Conservation (phyloP, 2,329 filamentous ascomycete species). For the Stagonosporopsis vannaccii region DNA sequence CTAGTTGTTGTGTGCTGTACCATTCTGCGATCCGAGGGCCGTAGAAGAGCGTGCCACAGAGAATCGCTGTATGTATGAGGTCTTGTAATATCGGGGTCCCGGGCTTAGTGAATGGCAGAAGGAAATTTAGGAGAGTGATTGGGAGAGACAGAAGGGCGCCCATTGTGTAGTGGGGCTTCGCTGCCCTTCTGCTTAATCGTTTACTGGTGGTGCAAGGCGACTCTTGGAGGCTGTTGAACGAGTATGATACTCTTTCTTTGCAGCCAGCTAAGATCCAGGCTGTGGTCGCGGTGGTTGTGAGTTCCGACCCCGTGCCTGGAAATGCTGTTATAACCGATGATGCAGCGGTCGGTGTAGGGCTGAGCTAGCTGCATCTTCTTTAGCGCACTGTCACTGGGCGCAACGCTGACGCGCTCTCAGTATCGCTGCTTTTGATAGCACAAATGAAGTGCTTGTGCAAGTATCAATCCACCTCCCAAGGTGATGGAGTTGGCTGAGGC, state of each 20-base stretch:
- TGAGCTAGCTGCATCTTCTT: conserved; percentile 1
- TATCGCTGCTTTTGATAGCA: not conserved
- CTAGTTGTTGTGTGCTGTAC: conserved; percentile 37
- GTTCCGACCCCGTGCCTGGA: not conserved
- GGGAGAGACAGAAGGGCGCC: conserved; percentile 38
- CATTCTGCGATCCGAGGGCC: conserved; percentile 56
- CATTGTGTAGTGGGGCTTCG: conserved; percentile 31
- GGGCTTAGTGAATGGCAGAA: conserved; percentile 58
- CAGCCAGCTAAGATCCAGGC: not conserved
- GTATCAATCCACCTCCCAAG: not conserved
- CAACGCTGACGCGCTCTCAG: not conserved
- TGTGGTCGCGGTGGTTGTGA: not conserved
- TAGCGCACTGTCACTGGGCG: not conserved
- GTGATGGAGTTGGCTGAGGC: not conserved
- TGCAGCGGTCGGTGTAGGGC: conserved; percentile 9
- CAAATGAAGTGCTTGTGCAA: not conserved
- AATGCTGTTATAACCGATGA: conserved; percentile 10
- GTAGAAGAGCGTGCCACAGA: conserved; percentile 56
- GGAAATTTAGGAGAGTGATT: conserved; percentile 49
- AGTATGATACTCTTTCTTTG: not conserved
- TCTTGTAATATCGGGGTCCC: conserved; percentile 57
- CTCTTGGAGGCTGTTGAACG: too few species aligned
- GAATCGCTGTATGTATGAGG: conserved; percentile 53
- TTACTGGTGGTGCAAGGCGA: not conserved
- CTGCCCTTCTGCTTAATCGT: not conserved